Conservation (phyloP, 768 basidiomycete species). For the Astraeus odoratus region DNA sequence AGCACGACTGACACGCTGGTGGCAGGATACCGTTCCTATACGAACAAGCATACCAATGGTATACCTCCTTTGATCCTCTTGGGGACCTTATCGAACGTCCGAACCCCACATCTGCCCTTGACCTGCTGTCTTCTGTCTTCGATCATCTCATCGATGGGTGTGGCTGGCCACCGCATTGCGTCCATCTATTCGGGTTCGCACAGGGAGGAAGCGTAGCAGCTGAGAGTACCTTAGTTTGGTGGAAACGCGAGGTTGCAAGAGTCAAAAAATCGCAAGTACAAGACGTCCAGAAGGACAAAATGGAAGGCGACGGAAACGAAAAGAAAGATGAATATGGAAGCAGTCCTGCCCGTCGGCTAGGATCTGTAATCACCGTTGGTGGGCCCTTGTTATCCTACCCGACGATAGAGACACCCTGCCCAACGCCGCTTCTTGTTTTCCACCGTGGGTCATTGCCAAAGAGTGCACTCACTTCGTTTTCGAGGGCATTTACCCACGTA, state of each 20-base stretch:
- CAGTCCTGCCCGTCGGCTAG: slow-evolving; percentile 35
- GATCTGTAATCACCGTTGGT: slow-evolving; percentile 59
- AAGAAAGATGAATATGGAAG: not conserved
- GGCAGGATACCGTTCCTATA: slow-evolving; percentile 78
- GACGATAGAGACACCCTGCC: slow-evolving; percentile 42
- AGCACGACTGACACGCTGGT: slow-evolving; percentile 8
- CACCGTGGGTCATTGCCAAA: slow-evolving; percentile 43
- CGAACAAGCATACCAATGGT: slow-evolving; percentile 83
- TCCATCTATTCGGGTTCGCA: slow-evolving; percentile 84
- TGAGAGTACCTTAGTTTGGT: slow-evolving; percentile 57
- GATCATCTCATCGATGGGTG: slow-evolving; percentile 53
- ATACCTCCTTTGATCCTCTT: slow-evolving; percentile 69
- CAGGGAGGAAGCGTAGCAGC: slow-evolving; percentile 79
- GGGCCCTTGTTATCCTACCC: slow-evolving; percentile 79
- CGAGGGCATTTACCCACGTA: slow-evolving; percentile 50
- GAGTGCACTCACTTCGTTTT: slow-evolving; percentile 45
- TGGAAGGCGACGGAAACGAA: slow-evolving; percentile 4
- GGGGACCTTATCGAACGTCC: slow-evolving; percentile 67
- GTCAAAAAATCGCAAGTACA: slow-evolving; percentile 4
- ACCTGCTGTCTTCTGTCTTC: slow-evolving; percentile 46
- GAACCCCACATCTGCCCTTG: slow-evolving; percentile 65
- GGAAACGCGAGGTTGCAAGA: slow-evolving; percentile 32
- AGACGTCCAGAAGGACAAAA: slow-evolving; percentile 10
- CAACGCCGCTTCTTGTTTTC: slow-evolving; percentile 58
- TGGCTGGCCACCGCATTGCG: slow-evolving; percentile 56